Conservation (phyloP, 2,329 filamentous ascomycete genomes). For the Ophioceras dolichostomum region DNA sequence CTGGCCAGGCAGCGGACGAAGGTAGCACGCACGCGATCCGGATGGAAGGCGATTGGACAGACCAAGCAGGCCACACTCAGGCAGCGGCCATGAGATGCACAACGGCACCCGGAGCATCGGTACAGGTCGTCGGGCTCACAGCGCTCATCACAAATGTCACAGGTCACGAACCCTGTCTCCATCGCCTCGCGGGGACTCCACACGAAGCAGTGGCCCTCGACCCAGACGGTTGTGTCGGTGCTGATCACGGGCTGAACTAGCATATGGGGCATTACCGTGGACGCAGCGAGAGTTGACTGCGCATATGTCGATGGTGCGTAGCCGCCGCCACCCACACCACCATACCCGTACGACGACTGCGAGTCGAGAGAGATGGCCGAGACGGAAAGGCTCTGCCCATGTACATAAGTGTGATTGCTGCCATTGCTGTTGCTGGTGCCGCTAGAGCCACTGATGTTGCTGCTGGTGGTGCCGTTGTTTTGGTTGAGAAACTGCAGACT, state of each 20-base stretch:
- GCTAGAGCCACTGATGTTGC: conserved; percentile 1
- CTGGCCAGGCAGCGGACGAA: conserved; percentile 56
- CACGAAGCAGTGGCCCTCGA: conserved; percentile 72
- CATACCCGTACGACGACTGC: conserved; percentile 55
- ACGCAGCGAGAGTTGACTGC: conserved; percentile 74
- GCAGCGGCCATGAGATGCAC: conserved; percentile 45
- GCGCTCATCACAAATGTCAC: conserved; percentile 66
- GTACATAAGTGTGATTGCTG: conserved; percentile 23
- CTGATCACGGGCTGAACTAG: conserved; percentile 67
- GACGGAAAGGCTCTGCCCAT: conserved; percentile 45
- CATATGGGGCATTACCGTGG: conserved; percentile 78
- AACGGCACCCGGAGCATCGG: conserved; percentile 54
- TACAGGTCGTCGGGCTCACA: conserved; percentile 63
- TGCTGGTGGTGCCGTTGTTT: conserved; percentile 1
- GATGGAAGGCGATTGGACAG: conserved; percentile 48
- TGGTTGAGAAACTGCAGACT: conserved; percentile 63
- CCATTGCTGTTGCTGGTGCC: neutral
- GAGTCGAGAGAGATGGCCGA: conserved; percentile 50
- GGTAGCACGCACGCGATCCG: conserved; percentile 48
- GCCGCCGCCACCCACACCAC: conserved; percentile 36
- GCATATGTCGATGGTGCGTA: conserved; percentile 80
- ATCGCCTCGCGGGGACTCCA: conserved; percentile 47
- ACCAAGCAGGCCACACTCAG: conserved; percentile 51
- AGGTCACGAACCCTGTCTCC: conserved; percentile 29
- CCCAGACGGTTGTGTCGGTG: conserved; percentile 70